A percentile compares a stretch with the other conserved stretches of the same genome.
Conservation (phyloP, 345 rosid species). For the Eucalyptus paniculata region DNA sequence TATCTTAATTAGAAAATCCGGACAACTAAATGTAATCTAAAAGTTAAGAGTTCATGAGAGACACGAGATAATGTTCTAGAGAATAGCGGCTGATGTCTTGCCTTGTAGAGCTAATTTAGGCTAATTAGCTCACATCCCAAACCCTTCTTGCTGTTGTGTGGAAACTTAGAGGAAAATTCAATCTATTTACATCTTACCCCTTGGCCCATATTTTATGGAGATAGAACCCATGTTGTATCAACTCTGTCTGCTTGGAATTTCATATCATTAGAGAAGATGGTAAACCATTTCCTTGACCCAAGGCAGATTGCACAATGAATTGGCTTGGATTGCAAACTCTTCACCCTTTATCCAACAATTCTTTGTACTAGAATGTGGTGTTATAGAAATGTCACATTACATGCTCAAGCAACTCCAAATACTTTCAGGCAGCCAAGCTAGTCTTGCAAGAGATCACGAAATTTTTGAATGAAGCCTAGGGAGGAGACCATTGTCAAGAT, state of each 20-base stretch:
- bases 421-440: not conserved
- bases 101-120: not conserved
- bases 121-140: not conserved
- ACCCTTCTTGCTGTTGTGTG: not conserved
- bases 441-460: not conserved
- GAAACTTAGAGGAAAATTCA: not conserved
- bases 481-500: not conserved
- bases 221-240: not conserved
- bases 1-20: too few relatives aligned
- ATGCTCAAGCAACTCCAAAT: not conserved
- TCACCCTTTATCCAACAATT: not conserved
- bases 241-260: not conserved
- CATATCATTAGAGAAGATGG: not conserved
- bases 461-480: not conserved
- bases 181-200: not conserved
- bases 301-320: not conserved
- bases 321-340: not conserved
- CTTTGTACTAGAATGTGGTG: not conserved
- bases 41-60: not conserved
- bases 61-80: not conserved
- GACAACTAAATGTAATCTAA: not conserved
- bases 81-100: not conserved
- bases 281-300: not conserved
- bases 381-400: not conserved
- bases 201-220: not conserved